These are phyloP conservation scores for Fagopyrum homotropicum DNA, from an alignment of 148 eudicot species.

Conservation along the genomic window DNA sequence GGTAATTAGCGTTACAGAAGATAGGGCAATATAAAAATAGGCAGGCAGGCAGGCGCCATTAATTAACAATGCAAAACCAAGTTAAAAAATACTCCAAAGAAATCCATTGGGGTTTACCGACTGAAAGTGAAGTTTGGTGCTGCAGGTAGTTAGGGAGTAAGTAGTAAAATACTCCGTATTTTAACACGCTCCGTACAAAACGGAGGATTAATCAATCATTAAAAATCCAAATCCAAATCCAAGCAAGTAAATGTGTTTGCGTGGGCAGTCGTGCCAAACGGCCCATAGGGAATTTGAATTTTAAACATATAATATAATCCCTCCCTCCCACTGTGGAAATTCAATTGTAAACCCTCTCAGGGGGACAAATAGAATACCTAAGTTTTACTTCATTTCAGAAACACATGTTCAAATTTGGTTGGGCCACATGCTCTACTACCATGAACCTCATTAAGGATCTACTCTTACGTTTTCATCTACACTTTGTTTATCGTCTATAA, in stretches of 20 bases:
- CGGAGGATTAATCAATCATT: conserved; percentile 2
- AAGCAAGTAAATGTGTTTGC: neutral
- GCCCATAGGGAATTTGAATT: conserved; percentile 1
- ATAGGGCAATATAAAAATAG: too few species aligned
- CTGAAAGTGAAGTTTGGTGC: conserved; percentile 1
- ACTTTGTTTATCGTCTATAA: too few species aligned
- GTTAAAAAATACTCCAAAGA: neutral
- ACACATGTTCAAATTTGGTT: too few species aligned
- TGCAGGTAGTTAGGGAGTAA: neutral
- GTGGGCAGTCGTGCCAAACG: neutral
- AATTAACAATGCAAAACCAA: neutral
- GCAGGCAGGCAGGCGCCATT: neutral
- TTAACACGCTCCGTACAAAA: conserved; percentile 1
- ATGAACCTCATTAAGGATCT: too few species aligned
- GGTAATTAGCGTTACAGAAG: too few species aligned
- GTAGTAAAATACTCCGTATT: neutral
- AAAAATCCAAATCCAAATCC: neutral
- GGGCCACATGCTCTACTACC: too few species aligned
- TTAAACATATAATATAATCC: neutral
- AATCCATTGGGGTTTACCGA: neutral
- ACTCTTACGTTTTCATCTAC: too few species aligned
- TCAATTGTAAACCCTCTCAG: too few species aligned
- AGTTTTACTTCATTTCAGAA: too few species aligned
- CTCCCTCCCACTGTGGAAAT: too few species aligned
- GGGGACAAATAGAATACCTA: too few species aligned